Percentiles rank a stretch among this genome's conserved stretches.
Evolutionary conservation across 352 stramenopile species (phyloP).

Genomic region (Phytophthora cryptogea): DNA sequence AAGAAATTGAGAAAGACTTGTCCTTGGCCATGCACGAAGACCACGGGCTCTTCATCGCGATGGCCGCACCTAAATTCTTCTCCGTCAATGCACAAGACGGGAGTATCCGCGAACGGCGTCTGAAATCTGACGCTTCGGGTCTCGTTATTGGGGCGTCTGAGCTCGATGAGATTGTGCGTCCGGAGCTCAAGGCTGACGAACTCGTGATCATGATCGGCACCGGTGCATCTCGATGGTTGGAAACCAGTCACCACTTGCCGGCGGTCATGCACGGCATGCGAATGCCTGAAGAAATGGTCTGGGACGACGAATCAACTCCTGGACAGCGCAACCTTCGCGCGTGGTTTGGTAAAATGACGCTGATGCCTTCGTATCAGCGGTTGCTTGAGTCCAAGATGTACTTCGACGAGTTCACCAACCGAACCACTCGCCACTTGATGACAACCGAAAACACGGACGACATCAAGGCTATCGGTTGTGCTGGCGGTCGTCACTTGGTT

Average conservation of each 20-base stretch:
- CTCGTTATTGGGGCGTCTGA: slow-evolving; percentile 44
- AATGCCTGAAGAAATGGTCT: slow-evolving; percentile 42
- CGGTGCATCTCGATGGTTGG: slow-evolving; percentile 47
- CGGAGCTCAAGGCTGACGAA: slow-evolving; percentile 55
- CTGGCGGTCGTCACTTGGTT: slow-evolving; percentile 41
- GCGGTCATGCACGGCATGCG: slow-evolving; percentile 66
- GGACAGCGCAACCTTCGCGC: slow-evolving; percentile 41
- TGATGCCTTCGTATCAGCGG: slow-evolving; percentile 51
- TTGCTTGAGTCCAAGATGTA: slow-evolving; percentile 34
- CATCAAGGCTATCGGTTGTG: slow-evolving; percentile 49
- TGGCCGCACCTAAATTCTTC: slow-evolving; percentile 54
- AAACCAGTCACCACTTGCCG: slow-evolving; percentile 45
- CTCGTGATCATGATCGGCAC: slow-evolving; percentile 65
- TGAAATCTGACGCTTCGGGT: slow-evolving; percentile 40
- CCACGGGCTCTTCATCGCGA: slow-evolving; percentile 60
- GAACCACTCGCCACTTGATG: slow-evolving; percentile 44
- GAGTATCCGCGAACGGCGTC: slow-evolving; percentile 22
- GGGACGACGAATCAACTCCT: slow-evolving; percentile 8
- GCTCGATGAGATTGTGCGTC: slow-evolving; percentile 39
- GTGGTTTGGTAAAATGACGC: slow-evolving; percentile 70
- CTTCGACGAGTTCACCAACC: slow-evolving; percentile 47
- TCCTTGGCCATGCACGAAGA: slow-evolving; percentile 66
- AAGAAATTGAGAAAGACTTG: slow-evolving; percentile 27
- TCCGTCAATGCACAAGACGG: slow-evolving; percentile 27
- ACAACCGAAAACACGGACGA: slow-evolving; percentile 13